Conservation (phyloP, 768 basidiomycete species). For the Phaeolepiota aurea region DNA sequence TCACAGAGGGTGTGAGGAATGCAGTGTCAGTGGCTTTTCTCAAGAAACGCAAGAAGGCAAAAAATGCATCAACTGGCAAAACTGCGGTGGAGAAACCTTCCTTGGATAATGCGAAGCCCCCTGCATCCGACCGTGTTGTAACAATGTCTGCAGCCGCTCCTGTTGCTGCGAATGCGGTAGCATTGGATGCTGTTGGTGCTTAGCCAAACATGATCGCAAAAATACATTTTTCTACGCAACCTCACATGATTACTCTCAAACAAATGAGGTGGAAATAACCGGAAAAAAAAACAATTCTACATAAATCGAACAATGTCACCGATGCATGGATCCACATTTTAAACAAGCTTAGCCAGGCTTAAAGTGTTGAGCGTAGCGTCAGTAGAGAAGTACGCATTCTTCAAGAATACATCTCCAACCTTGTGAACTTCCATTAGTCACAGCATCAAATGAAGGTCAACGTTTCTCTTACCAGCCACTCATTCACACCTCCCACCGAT, state of each 20-base stretch:
- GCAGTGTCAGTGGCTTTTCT: slow-evolving; percentile 64
- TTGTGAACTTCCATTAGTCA: too few relatives aligned
- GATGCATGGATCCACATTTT: slow-evolving; percentile 1
- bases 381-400: slow-evolving; percentile 69
- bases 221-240: neutral
- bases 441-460: too few relatives aligned
- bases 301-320: neutral
- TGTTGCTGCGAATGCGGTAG: slow-evolving; percentile 7
- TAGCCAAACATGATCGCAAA: slow-evolving; percentile 4
- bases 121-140: neutral
- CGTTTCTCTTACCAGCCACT: slow-evolving; percentile 61
- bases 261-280: neutral
- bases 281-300: neutral
- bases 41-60: slow-evolving; percentile 16
- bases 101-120: neutral
- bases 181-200: slow-evolving; percentile 22
- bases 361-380: slow-evolving; percentile 50
- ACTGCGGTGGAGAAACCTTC: slow-evolving; percentile 7
- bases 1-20: slow-evolving; percentile 85
- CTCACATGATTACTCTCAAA: neutral
- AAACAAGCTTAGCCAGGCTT: slow-evolving; percentile 47
- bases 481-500: slow-evolving; percentile 44
- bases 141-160: neutral
- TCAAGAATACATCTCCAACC: slow-evolving; percentile 69
- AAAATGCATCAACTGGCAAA: slow-evolving; percentile 12